These are phyloP conservation scores for Pluteus cervinus DNA, from an alignment of 768 basidiomycete genomes.

Conservation along the genomic window DNA sequence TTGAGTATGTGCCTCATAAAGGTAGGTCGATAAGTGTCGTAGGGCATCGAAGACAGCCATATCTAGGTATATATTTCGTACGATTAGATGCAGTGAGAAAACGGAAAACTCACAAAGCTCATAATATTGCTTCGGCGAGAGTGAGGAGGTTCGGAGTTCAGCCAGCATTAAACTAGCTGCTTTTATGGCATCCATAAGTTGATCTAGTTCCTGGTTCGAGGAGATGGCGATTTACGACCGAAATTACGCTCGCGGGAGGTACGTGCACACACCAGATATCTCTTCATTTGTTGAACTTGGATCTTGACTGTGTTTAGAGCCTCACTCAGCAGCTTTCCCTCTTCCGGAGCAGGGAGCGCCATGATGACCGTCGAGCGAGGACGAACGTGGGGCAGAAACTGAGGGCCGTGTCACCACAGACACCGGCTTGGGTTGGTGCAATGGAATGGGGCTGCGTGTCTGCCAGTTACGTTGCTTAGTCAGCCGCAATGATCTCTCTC, in stretches of 20 bases:
- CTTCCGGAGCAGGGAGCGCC: slow-evolving; percentile 51
- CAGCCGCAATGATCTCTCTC: too few relatives aligned
- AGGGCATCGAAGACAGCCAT: slow-evolving; percentile 99
- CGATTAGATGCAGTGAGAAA: slow-evolving; percentile 1
- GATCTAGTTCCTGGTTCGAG: slow-evolving; percentile 75
- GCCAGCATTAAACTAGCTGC: slow-evolving; percentile 96
- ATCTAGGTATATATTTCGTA: slow-evolving; percentile 42
- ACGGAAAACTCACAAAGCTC: slow-evolving; percentile 72
- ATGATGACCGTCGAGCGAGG: slow-evolving; percentile 24
- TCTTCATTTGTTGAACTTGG: slow-evolving; percentile 92
- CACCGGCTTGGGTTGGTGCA: too few relatives aligned
- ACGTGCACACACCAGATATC: slow-evolving; percentile 66
- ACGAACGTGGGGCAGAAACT: too few relatives aligned
- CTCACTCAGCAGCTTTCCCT: slow-evolving; percentile 82
- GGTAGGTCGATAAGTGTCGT: slow-evolving; percentile 90
- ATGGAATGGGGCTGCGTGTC: too few relatives aligned
- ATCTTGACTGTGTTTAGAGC: slow-evolving; percentile 83
- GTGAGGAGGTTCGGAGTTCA: slow-evolving; percentile 87
- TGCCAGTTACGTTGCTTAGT: too few relatives aligned
- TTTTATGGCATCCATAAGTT: slow-evolving; percentile 98
- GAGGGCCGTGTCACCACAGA: too few relatives aligned
- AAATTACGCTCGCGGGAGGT: too few relatives aligned
- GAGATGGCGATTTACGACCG: slow-evolving; percentile 4
- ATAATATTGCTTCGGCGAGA: slow-evolving; percentile 97
- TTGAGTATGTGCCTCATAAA: slow-evolving; percentile 91